Evolutionary conservation across 2,329 filamentous ascomycete species (phyloP), one percentile per base, ranked within the genome.

Genomic region (Hyphodiscus sp.): DNA sequence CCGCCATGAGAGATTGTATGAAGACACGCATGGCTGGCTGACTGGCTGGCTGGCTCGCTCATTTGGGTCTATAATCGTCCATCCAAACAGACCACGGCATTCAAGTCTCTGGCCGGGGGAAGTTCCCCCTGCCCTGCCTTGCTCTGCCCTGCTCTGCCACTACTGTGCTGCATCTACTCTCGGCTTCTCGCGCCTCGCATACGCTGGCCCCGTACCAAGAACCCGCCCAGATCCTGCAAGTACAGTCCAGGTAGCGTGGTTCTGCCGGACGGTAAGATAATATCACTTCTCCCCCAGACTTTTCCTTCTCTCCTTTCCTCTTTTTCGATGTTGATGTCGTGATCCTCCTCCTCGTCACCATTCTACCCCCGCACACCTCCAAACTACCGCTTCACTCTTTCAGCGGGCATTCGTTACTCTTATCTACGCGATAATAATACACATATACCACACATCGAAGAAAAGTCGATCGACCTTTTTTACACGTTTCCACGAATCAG

Each of bases 381-480:
- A 54, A 55, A 76, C 72, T 67, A 85, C 85, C 85, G 85, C 85
- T 89, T 89, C 86, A 89, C 83, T 89, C 88, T 72, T 90, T 91
- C 75, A 91, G 87, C 87, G 87, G 87, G 81, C 85, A 83, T 76
- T 88, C 84, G 74, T 87, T 86, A 67, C 59, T 62, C 61, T 63
- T 51, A 55, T 51, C 49, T 47, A 46, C 19, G 53, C 53, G 47
- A 52, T 51, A 56, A 58, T 53, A 57, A 60, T 55, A 18, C 52
- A 49, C 47, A 38, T 47, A 19, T 43, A 29, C n/a, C 47, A 38
- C 44, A 19, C 38, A 29, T 8, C 41, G 20, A 44, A 19, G 18
- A 23, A 30, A 26, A 43, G 29, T 53, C 49, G n/a, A 51, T 43
- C 53, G 43, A 47, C 53, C 46, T 48, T 54, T 50, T 44, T 51